Base-by-base conservation (phyloP, 805 yeast genomes). In the Scheffersomyces coipomensis region DNA sequence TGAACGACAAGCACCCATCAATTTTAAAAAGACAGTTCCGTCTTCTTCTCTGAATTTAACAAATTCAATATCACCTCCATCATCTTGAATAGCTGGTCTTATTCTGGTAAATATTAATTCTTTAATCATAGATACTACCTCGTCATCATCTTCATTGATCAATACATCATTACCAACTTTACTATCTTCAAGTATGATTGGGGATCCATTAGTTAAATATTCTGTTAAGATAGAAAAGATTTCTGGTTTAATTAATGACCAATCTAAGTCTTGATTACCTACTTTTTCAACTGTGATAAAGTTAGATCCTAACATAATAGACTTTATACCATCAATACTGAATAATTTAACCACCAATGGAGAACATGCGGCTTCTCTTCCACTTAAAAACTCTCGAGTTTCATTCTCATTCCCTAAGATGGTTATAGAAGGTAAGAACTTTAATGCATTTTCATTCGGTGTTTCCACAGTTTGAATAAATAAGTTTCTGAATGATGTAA, bases 401-500 rank as follows among this genome's bases (percentile, higher is more conserved):
- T 76, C 73, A 30, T 79, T 78, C n/a, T 71, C 75, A 16, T 68
- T 72, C 2, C 84, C 84, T 13, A 88, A 64, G n/a, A 88, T 76
- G 32, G 71, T 68, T 62, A 75, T 78, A 10, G 88, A 81, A 1
- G 96, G 96, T 23, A 87, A 60, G 52, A 88, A 88, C 68, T 88
- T 88, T 40, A 88, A 62, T 0, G 96, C 96, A 49, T 86, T 81
- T 38, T 81, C 90, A 56, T 88, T 88, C 2, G 96, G 96, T 0
- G 96, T 88, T 22, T 82, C 79, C 24, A 84, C 81, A 0, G 96
- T 88, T 57, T 87, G 95, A 32, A 88, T 88, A 59, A 81, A 84
- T 23, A 84, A 56, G 32, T 40, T 52, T 13, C 63, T 35, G 13
- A 38, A 13, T 7, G 34, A 33, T 24, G 8, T 21, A 12, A 29